phyloP scores from a whole-genome alignment of 2,329 filamentous ascomycete genomes.

The Botrytis porri region DNA sequence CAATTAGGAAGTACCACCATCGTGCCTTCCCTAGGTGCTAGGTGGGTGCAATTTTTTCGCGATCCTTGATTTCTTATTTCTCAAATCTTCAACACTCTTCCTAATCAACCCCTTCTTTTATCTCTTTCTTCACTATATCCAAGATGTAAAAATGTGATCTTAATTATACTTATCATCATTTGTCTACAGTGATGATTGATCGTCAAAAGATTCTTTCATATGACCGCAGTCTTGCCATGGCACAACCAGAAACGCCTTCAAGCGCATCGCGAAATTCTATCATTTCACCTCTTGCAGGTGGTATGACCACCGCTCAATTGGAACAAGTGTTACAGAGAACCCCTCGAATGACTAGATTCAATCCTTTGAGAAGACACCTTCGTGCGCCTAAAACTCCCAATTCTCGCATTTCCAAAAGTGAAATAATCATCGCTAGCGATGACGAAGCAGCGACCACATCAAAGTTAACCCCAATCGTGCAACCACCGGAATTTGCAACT shows the following conservation, averaged over 20 bases:
- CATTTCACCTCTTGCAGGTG: background rate
- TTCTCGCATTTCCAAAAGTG: background rate
- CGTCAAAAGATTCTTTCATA: background rate
- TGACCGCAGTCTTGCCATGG: background rate
- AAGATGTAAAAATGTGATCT: background rate
- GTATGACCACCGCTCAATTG: background rate
- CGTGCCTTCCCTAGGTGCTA: background rate
- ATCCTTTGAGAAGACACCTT: background rate
- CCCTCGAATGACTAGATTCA: conserved; percentile 5
- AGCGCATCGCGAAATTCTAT: background rate
- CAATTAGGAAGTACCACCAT: background rate
- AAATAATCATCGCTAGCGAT: background rate
- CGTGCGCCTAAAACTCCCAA: background rate
- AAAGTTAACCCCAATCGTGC: background rate
- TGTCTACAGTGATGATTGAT: background rate
- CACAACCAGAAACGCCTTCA: background rate
- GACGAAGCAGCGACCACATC: background rate
- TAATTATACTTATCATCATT: background rate
- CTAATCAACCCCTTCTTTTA: background rate
- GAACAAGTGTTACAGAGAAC: background rate
- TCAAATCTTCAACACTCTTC: background rate
- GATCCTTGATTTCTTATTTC: background rate
- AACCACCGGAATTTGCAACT: background rate
- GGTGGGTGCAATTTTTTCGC: background rate
- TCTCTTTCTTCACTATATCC: background rate